Evolutionary conservation across 176 grass and related monocot genomes (phyloP).

Genomic region (Leersia perrieri): DNA sequence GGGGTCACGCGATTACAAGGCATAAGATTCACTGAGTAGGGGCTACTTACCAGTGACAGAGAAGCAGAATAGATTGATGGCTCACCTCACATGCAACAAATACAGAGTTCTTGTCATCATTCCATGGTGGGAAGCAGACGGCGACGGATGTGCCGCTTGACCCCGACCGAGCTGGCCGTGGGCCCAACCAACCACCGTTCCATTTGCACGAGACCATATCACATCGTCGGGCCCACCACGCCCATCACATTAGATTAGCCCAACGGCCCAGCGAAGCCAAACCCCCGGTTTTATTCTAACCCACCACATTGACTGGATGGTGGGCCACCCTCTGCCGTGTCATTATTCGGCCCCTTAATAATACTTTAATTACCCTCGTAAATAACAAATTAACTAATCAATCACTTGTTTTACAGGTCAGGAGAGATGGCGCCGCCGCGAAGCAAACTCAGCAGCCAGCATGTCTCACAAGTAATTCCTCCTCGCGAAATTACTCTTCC

Average conservation of each 20-base stretch:
- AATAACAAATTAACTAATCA: neutral
- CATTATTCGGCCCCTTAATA: neutral
- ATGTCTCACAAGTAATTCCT: slow-evolving; percentile 44
- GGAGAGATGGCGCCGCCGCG: slow-evolving; percentile 37
- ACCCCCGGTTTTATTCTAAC: neutral
- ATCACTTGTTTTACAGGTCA: slow-evolving; percentile 27
- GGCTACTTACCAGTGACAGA: neutral
- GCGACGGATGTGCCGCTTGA: neutral
- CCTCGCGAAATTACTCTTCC: neutral
- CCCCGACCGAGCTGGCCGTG: slow-evolving; percentile 1
- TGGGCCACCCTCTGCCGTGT: neutral
- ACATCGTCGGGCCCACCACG: slow-evolving; percentile 8
- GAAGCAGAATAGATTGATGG: neutral
- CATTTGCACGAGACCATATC: slow-evolving; percentile 1
- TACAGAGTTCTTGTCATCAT: slow-evolving; percentile 4
- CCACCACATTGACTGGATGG: neutral
- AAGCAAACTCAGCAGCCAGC: slow-evolving; percentile 49
- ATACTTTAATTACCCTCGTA: neutral
- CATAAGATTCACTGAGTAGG: too few relatives aligned
- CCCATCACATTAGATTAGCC: neutral
- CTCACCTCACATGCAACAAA: neutral
- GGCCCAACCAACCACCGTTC: neutral
- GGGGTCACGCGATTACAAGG: too few relatives aligned
- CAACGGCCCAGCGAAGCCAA: neutral
- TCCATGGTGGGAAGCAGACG: neutral